Evolutionary conservation across 306 rosid species (phyloP), one percentile per base, ranked within the genome.

Genomic region (Clitoria ternatea): DNA sequence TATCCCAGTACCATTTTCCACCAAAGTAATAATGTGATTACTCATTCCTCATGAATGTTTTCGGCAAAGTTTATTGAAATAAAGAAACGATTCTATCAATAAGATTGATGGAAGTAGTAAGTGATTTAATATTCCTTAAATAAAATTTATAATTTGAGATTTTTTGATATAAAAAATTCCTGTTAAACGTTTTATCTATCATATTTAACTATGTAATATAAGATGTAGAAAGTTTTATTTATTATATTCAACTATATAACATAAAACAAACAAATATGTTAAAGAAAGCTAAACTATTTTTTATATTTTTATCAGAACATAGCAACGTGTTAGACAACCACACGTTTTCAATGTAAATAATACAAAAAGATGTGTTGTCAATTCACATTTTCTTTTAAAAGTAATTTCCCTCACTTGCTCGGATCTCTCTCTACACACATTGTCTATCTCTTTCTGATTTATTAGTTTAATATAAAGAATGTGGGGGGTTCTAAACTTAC

Each of bases 1-100:
- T 2, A 27, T 20, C 54, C 42, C 50, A 10, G 14, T 39, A 6
- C 26, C 67, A 61, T 18, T 61, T 44, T 60, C 56, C 22, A 48
- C 30, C 24, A 50, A 14, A 22, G 7, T 61, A 42, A 66, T 12
- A 44, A 23, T 67, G 67, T 18, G n/a, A 54, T 45, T 2, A 10
- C 73, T 63, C 55, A 61, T 62, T 67, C 65, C 55, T 14, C 49
- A 26, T 18, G 2, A 60, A 60, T 60, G 44, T 61, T 80, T 48
- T 7, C 6, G 19, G 50, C 35, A 61, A 44, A 70, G 54, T 39
- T 23, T 24, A 57, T 57, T 75, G 13, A 62, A 47, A 45, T 61
- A 54, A n/a, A n/a, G n/a, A n/a, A n/a, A n/a, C n/a, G n/a, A n/a
- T n/a, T n/a, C n/a, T n/a, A n/a, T n/a, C n/a, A n/a, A n/a, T n/a